Base-by-base conservation (phyloP, 1,139 yeast species). In the Hemisphaericaspora xylanilytica region DNA sequence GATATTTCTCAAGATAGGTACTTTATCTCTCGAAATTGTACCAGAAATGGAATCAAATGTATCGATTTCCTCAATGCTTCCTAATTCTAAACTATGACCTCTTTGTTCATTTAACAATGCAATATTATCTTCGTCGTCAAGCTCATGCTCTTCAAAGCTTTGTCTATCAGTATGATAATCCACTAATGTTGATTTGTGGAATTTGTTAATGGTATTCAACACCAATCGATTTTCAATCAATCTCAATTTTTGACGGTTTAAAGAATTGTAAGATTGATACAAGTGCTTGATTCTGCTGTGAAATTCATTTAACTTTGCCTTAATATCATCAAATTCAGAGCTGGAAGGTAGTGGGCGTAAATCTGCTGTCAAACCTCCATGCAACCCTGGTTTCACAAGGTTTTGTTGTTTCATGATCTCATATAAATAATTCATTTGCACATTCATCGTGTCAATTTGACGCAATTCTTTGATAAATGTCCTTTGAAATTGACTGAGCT, bases 391-490 rank as follows among this genome's bases (percentile, higher is more conserved):
- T 33, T 51, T 58, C 5, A 57, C 43, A 3, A 57, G 28, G 1
- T 65, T 56, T 15, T 56, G 49, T 41, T 63, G 62, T 31, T 58
- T 63, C 67, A 79, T 75, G 20, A 68, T 63, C 5, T 53, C 39
- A 33, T 53, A 53, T 20, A 71, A 51, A 36, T 48, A 64, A 7
- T 42, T 41, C 37, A 71, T 55, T 37, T 67, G 61, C 14, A 55
- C 33, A 28, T 61, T 67, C 36, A 64, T 49, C 6, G 46, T 46
- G 41, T 70, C 75, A 30, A 67, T 58, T 5, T 75, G 70, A 47
- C 96, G 75, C 41, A 89, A 78, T 53, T 92, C 97, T 50, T 75
- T 75, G 37, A 92, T 87, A 57, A 85, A 92, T 1, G 95, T 78
- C 47, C 97, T 73, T 62, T 90, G 97, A 63, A 92, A 94, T 3